Evolutionary conservation across 1,284 basidiomycete species (phyloP), one percentile per base, ranked within the genome.

Genomic region (Moesziomyces sp.): DNA sequence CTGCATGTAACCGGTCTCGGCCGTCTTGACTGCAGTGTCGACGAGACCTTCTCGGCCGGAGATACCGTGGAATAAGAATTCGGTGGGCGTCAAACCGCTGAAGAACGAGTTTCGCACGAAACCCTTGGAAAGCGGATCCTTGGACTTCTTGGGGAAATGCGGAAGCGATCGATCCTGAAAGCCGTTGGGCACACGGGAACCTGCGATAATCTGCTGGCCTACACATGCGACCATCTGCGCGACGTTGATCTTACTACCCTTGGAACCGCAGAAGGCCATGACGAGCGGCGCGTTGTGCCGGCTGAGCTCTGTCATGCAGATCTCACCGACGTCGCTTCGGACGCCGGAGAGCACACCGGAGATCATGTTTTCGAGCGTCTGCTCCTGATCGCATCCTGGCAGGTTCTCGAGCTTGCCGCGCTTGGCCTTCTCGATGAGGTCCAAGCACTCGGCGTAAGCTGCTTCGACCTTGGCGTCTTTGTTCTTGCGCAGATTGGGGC

Each of bases 171-270:
- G 93, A 86, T 99, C 97, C 86, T 99, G 97, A 87, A 99, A 99
- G 53, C 96, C 97, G 87, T 99, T 93, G 1, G 94, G 94, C 8
- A 99, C 95, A 90, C 97, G 97, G 84, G 93, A 92, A 23, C 97
- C 97, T 24, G 93, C 91, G 76, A 99, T 99, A 85, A 99, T 98
- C 84, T 99, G 97, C 84, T 99, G 97, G 11, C 97, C 97, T 77
- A 99, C 97, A 89, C 95, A 97, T 76, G 97, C 97, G 62, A 99
- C 97, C 97, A 99, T 99, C 86, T 99, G 97, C 14, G 94, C 97
- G 63, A 99, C 97, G 85, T 99, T 99, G 86, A 99, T 97, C 74
- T 95, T 93, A 79, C 96, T 98, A 84, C 96, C 80, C 88, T 99
- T 99, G 11, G 97, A 99, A 86, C 97, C 97, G 86, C 95, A 98